phyloP scores from a whole-genome alignment of 2,329 filamentous ascomycete species.

The Podosphaera fusca region DNA sequence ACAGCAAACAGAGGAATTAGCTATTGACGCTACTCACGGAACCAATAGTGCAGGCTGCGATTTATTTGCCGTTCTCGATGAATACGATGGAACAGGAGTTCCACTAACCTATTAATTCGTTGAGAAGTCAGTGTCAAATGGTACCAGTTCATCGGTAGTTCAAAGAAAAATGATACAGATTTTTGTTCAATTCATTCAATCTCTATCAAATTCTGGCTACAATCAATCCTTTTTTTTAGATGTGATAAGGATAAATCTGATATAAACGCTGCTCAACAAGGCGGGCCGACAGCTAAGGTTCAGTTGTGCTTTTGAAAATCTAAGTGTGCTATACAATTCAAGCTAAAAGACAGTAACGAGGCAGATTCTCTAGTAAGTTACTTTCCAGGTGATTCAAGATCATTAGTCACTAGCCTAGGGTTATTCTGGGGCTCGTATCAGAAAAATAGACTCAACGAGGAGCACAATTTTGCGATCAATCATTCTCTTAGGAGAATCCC shows the following conservation, averaged over 20 bases:
- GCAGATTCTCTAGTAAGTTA: background rate
- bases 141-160: background rate
- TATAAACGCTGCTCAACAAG: background rate
- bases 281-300: background rate
- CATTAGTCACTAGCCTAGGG: background rate
- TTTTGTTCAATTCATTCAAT: background rate
- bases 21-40: background rate
- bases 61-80: background rate
- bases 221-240: background rate
- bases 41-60: background rate
- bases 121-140: too few relatives aligned
- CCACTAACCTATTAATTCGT: background rate
- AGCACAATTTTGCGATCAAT: background rate
- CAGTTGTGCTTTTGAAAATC: background rate
- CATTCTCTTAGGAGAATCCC: background rate
- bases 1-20: background rate
- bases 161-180: background rate
- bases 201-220: background rate
- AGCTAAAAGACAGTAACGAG: background rate
- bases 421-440: background rate
- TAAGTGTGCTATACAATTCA: background rate
- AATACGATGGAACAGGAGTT: background rate
- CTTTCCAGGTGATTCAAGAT: background rate
- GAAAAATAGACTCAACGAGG: background rate
- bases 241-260: background rate